Base-by-base conservation (phyloP, 768 basidiomycete species). In the Russula sp. region DNA sequence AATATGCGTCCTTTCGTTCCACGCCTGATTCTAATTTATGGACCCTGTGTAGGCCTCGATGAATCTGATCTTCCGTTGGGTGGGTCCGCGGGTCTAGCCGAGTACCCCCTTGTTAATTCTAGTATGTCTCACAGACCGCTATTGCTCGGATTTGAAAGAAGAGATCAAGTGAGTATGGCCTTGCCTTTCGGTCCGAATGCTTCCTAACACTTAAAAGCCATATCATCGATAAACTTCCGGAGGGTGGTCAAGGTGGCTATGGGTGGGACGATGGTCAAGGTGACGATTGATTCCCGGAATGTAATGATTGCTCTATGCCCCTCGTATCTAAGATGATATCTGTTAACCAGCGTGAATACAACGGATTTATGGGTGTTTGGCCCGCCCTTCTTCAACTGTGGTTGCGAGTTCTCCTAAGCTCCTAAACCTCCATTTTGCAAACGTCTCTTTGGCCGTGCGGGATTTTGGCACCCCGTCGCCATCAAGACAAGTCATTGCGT, bases 191-290 rank as follows among this genome's bases (percentile, higher is more conserved):
- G 11, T 14, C n/a, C 37, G n/a, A 37, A 63, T 32, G 0, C 34
- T 39, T 58, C 52, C 56, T 72, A 47, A 64, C 48, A 37, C 35
- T 52, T 55, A 57, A 32, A 16, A 90, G 88, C 60, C 90, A 84
- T 72, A 84, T 86, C 52, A 85, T 88, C 11, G 80, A 84, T 64
- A 78, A 82, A 69, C 76, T 92, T 62, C 83, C 87, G 0, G 89
- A 91, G 73, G 84, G 87, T 14, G 89, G 89, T 6, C 79, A 86
- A 69, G 89, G 89, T n/a, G 70, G 75, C 59, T 78, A 80, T 58
- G 86, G 86, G n/a, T 85, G 82, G 68, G 89, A 91, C 66, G 88
- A 91, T 59, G 89, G 89, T 4, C 84, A 89, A 70, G 89, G 89
- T 2, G 89, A 91, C 68, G 89, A 91, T 71, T 91, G 73, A 81